Conservation (phyloP, 345 rosid species). For the Pelargonium nanum region DNA sequence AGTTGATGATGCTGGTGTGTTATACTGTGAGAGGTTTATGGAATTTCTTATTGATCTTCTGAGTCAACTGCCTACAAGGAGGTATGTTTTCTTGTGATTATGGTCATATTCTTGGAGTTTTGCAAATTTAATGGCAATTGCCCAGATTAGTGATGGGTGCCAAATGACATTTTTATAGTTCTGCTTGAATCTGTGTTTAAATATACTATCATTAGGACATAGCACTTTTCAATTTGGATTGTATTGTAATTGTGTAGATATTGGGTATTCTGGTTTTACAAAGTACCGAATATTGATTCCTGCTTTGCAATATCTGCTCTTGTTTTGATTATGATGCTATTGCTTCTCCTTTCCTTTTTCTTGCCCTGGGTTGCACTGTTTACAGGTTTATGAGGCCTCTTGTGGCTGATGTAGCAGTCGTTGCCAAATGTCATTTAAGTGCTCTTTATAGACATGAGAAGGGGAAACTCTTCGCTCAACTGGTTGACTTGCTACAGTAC, state of each 20-base stretch:
- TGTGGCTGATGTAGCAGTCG: slow-evolving; percentile 91
- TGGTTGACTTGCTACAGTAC: slow-evolving; percentile 90
- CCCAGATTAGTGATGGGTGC: neutral
- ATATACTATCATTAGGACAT: neutral
- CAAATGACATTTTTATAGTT: neutral
- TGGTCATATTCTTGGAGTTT: neutral
- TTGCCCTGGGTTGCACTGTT: neutral
- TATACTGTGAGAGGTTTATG: slow-evolving; percentile 93
- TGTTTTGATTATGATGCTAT: neutral
- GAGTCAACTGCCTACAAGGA: slow-evolving; percentile 97
- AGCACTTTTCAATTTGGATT: too few relatives aligned
- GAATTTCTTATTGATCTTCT: slow-evolving; percentile 93
- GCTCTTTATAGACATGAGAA: slow-evolving; percentile 70
- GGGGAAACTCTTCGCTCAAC: slow-evolving; percentile 87
- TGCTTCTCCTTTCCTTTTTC: neutral
- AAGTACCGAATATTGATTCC: neutral
- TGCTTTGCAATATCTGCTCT: neutral
- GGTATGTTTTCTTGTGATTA: slow-evolving; percentile 30
- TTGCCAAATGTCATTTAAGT: slow-evolving; percentile 91
- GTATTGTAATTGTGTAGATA: too few relatives aligned
- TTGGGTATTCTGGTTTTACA: neutral
- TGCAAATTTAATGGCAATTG: neutral
- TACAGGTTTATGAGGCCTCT: slow-evolving; percentile 91
- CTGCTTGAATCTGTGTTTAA: neutral
- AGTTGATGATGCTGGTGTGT: slow-evolving; percentile 63